A percentile compares a stretch with the other conserved stretches of the same genome.
Evolutionary conservation across 1,284 basidiomycete genomes (phyloP).

Genomic region (Puccinia triticina): DNA sequence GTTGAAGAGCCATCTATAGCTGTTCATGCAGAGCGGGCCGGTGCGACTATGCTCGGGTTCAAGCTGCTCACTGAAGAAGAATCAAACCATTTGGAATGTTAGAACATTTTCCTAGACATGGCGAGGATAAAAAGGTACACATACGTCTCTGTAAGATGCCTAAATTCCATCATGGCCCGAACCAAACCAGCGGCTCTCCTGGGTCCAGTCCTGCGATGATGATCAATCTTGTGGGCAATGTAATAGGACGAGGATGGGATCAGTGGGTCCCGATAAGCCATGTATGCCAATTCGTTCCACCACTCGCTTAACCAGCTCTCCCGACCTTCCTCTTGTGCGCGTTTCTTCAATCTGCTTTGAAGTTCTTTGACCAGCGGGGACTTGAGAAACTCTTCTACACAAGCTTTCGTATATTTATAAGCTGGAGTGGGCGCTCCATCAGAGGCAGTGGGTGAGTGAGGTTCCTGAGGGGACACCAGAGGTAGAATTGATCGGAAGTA

Average conservation of each 20-base stretch:
- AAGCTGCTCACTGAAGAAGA: constrained; percentile 69
- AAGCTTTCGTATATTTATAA: constrained; percentile 32
- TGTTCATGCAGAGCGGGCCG: constrained; percentile 82
- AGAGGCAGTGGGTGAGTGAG: constrained; percentile 54
- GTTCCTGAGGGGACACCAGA: constrained; percentile 61
- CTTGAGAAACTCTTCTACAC: constrained; percentile 66
- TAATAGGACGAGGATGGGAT: constrained; percentile 95
- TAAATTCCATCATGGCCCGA: constrained; percentile 80
- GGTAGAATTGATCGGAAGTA: constrained; percentile 83
- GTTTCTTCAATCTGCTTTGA: constrained; percentile 75
- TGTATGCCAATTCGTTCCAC: constrained; percentile 90
- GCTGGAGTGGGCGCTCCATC: constrained; percentile 51
- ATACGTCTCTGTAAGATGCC: constrained; percentile 77
- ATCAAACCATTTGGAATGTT: background rate
- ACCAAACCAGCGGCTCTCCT: constrained; percentile 76
- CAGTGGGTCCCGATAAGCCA: constrained; percentile 70
- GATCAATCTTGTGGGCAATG: constrained; percentile 77
- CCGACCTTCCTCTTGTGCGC: constrained; percentile 65
- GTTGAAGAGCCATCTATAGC: constrained; percentile 98
- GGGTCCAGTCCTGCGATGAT: constrained; percentile 55
- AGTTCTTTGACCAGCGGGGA: constrained; percentile 74
- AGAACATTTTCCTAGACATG: background rate
- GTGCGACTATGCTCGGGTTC: constrained; percentile 87
- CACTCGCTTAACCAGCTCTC: constrained; percentile 91
- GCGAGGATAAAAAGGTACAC: constrained; percentile 55